These are phyloP conservation scores for Fusarium nodosum DNA, from an alignment of 2,329 filamentous ascomycete species.

Conservation along the genomic window DNA sequence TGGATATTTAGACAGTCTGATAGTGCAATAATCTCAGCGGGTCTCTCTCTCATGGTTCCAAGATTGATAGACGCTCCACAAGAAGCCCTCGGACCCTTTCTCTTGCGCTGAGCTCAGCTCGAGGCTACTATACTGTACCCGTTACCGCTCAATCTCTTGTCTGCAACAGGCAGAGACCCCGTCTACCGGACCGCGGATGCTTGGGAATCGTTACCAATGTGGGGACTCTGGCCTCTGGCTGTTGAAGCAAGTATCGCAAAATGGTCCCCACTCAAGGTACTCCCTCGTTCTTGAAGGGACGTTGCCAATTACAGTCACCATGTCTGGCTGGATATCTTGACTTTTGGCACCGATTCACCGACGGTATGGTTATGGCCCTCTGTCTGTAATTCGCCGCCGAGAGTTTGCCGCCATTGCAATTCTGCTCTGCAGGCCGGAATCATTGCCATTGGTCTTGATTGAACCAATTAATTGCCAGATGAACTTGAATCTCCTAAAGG, in stretches of 20 bases:
- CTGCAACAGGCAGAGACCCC: conserved; percentile 33
- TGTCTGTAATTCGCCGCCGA: conserved; percentile 6
- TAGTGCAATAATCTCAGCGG: conserved; percentile 23
- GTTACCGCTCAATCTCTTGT: conserved; percentile 26
- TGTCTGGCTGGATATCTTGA: conserved; percentile 3
- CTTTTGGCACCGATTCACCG: conserved; percentile 7
- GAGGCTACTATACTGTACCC: conserved; percentile 18
- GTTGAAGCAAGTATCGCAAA: conserved; percentile 24
- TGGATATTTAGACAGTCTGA: conserved; percentile 2
- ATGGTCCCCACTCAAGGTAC: conserved; percentile 25
- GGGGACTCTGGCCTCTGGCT: conserved; percentile 10
- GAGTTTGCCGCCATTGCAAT: conserved; percentile 17
- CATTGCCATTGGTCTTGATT: conserved; percentile 2
- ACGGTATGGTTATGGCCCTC: neutral
- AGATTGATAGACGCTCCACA: conserved; percentile 35
- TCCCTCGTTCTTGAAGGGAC: conserved; percentile 5
- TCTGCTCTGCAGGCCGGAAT: neutral
- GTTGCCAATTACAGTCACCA: conserved; percentile 22
- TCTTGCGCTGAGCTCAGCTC: conserved; percentile 30
- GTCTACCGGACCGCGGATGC: conserved; percentile 16
- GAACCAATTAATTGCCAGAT: conserved; percentile 7
- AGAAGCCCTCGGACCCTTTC: conserved; percentile 39
- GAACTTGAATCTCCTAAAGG: conserved; percentile 12
- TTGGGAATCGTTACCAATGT: conserved; percentile 19
- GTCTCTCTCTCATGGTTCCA: conserved; percentile 30